Conservation (phyloP, 345 rosid genomes). For the Eucalyptus melliodora region DNA sequence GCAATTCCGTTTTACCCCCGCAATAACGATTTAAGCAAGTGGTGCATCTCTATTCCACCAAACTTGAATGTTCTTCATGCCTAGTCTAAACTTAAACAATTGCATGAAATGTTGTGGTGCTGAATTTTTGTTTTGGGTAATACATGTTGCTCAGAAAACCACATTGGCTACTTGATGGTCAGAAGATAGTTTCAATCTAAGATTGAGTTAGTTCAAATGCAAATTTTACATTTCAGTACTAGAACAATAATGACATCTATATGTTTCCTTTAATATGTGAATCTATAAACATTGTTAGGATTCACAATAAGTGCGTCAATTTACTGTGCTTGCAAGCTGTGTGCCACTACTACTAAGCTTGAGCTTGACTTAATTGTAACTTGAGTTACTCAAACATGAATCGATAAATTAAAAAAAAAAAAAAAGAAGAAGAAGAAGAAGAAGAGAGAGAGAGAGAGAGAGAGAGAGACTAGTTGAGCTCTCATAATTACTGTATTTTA, state of each 20-base stretch:
- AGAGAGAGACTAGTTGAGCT: neutral
- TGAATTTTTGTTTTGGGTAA: neutral
- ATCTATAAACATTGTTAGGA: neutral
- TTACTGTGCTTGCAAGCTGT: neutral
- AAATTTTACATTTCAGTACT: neutral
- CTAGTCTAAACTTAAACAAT: neutral
- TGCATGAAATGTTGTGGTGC: neutral
- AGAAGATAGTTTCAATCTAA: neutral
- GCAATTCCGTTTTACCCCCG: neutral
- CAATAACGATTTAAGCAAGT: neutral
- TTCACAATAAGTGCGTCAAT: neutral
- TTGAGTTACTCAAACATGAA: neutral
- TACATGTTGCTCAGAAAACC: neutral
- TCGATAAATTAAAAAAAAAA: neutral
- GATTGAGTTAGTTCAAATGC: neutral
- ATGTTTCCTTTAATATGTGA: neutral
- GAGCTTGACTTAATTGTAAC: neutral
- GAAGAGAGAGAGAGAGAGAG: no score
- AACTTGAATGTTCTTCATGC: neutral
- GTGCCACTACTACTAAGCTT: neutral
- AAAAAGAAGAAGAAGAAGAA: fast-evolving
- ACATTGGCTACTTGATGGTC: neutral
- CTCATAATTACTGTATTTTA: neutral
- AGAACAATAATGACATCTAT: neutral
- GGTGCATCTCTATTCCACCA: neutral